Evolutionary conservation across 2,329 filamentous ascomycete genomes (phyloP).

Genomic region (Thelonectria discophora): DNA sequence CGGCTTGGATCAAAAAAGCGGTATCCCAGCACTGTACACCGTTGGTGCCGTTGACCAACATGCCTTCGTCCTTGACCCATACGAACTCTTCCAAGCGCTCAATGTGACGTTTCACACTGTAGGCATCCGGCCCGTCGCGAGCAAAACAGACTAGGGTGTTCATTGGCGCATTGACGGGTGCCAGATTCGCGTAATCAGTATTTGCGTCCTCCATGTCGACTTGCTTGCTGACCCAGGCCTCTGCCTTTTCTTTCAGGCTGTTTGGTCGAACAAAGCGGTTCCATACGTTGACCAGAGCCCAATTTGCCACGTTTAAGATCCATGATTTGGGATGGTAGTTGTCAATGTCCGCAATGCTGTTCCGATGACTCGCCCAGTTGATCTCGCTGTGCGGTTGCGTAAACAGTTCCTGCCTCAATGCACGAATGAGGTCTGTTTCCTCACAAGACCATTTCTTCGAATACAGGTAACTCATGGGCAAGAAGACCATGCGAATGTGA

Average conservation of each 20-base stretch:
- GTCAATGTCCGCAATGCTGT: slow-evolving; percentile 80
- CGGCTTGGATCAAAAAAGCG: slow-evolving; percentile 84
- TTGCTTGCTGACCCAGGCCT: slow-evolving; percentile 82
- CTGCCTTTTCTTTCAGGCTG: slow-evolving; percentile 73
- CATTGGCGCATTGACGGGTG: slow-evolving; percentile 90
- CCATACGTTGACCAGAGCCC: slow-evolving; percentile 81
- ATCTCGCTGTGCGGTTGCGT: slow-evolving; percentile 80
- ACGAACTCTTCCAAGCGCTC: slow-evolving; percentile 86
- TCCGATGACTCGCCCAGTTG: slow-evolving; percentile 79
- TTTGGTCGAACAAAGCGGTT: slow-evolving; percentile 77
- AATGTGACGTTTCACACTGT: slow-evolving; percentile 77
- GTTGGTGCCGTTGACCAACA: slow-evolving; percentile 96
- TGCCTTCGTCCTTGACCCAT: slow-evolving; percentile 91
- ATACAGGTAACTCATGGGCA: slow-evolving; percentile 91
- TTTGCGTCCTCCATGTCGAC: slow-evolving; percentile 94
- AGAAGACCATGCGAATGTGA: slow-evolving; percentile 95
- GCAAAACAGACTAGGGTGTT: slow-evolving; percentile 90
- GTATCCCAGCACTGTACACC: slow-evolving; percentile 99
- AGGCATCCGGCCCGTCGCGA: slow-evolving; percentile 79
- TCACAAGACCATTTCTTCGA: slow-evolving; percentile 84
- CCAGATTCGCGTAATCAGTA: slow-evolving; percentile 85
- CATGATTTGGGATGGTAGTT: slow-evolving; percentile 94
- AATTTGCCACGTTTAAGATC: slow-evolving; percentile 82
- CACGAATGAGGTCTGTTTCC: slow-evolving; percentile 75
- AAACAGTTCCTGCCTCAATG: slow-evolving; percentile 83